Percentiles rank a stretch among this genome's conserved stretches.
These are phyloP conservation scores for Cercospora sesami DNA, from an alignment of 2,329 filamentous ascomycete genomes.

Conservation along the genomic window DNA sequence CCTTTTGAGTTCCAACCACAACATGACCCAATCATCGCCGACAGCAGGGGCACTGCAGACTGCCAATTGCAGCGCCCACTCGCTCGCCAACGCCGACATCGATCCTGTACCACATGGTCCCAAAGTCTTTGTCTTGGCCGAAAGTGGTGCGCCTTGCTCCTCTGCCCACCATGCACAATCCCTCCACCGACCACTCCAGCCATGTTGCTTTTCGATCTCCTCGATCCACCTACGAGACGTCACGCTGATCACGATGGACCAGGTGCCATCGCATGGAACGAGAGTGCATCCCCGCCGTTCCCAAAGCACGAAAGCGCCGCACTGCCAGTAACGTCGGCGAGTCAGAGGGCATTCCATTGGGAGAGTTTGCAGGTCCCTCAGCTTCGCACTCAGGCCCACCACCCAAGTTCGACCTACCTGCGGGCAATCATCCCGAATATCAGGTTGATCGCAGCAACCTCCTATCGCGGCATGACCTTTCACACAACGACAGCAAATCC, in stretches of 20 bases:
- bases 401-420: slow-evolving; percentile 20
- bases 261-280: slow-evolving; percentile 34
- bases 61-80: background rate
- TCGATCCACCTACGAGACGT: background rate
- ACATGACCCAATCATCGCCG: background rate
- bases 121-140: background rate
- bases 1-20: background rate
- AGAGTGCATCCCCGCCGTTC: slow-evolving; percentile 32
- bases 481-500: slow-evolving; percentile 28
- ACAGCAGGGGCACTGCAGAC: background rate
- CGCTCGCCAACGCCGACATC: background rate
- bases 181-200: background rate
- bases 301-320: slow-evolving; percentile 33
- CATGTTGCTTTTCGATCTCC: background rate
- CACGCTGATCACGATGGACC: slow-evolving; percentile 18
- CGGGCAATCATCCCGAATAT: slow-evolving; percentile 11
- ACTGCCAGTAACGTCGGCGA: slow-evolving; percentile 27
- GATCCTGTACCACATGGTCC: background rate
- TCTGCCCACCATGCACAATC: background rate
- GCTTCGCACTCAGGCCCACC: slow-evolving; percentile 13
- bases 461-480: slow-evolving; percentile 26
- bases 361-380: slow-evolving; percentile 25
- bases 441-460: slow-evolving; percentile 18
- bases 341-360: slow-evolving; percentile 25
- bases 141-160: background rate